Evolutionary conservation across 805 yeast species (phyloP).

Genomic region (Spathaspora gorwiae): DNA sequence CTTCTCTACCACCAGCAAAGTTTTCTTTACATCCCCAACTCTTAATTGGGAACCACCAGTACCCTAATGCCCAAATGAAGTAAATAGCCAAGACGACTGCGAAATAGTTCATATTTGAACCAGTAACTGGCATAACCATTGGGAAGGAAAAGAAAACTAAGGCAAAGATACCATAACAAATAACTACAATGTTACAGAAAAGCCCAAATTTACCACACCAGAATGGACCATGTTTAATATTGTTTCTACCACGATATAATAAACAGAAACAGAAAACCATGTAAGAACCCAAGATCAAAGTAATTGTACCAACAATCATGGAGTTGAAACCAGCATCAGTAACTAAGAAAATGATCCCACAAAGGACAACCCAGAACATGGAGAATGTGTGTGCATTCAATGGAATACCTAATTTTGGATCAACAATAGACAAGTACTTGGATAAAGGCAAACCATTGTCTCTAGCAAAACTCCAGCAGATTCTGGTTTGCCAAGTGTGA

Average conservation of each 20-base stretch:
- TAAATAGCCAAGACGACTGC: constrained; percentile 46
- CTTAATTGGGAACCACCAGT: constrained; percentile 41
- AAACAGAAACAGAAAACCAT: constrained; percentile 32
- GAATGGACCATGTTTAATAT: constrained; percentile 37
- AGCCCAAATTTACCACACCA: constrained; percentile 38
- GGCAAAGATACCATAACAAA: constrained; percentile 34
- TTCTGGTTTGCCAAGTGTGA: constrained; percentile 42
- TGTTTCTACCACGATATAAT: constrained; percentile 32
- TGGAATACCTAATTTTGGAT: constrained; percentile 36
- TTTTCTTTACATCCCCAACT: constrained; percentile 32
- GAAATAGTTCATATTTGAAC: constrained; percentile 64
- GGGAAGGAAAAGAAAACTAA: constrained; percentile 38
- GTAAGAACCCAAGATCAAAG: constrained; percentile 34
- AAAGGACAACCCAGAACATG: constrained; percentile 25
- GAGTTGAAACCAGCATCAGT: constrained; percentile 38
- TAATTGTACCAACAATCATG: constrained; percentile 30
- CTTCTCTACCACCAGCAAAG: constrained; percentile 40
- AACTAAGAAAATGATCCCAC: constrained; percentile 20
- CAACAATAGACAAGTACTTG: constrained; percentile 31
- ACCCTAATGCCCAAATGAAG: constrained; percentile 29
- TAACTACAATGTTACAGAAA: constrained; percentile 27
- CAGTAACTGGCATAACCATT: constrained; percentile 53
- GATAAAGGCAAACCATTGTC: constrained; percentile 42
- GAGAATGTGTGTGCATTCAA: constrained; percentile 38
- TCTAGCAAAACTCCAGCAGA: constrained; percentile 41